These are phyloP conservation scores for Tephrocybe sp. DNA, from an alignment of 768 basidiomycete genomes.

Conservation along the genomic window DNA sequence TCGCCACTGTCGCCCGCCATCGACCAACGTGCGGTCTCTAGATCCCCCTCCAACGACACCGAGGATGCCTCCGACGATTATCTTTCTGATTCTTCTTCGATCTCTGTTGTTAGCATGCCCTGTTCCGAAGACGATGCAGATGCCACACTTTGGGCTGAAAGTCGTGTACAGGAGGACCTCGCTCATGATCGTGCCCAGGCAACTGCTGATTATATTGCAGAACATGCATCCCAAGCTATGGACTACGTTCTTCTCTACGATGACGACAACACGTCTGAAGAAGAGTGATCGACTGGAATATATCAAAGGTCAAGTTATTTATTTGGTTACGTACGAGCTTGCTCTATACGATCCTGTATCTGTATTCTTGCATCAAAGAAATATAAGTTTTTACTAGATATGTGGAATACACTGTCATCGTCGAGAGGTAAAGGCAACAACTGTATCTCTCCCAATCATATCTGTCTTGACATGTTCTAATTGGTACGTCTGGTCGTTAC, in stretches of 20 bases:
- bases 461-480: slow-evolving; percentile 30
- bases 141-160: slow-evolving; percentile 58
- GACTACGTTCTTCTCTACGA: slow-evolving; percentile 78
- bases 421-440: slow-evolving; percentile 24
- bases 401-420: not conserved
- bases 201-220: slow-evolving; percentile 22
- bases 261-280: slow-evolving; percentile 60
- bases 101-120: slow-evolving; percentile 61
- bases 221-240: slow-evolving; percentile 30
- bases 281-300: slow-evolving; percentile 35
- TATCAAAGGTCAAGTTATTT: not conserved
- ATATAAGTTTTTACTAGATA: not conserved
- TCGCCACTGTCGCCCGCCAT: slow-evolving; percentile 5
- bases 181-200: slow-evolving; percentile 25
- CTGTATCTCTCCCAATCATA: slow-evolving; percentile 33
- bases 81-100: slow-evolving; percentile 43
- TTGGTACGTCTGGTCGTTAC: not conserved
- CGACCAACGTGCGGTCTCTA: slow-evolving; percentile 1
- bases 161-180: slow-evolving; percentile 32
- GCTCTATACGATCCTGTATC: not conserved
- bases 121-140: slow-evolving; percentile 55
- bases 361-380: not conserved
- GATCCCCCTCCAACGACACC: slow-evolving; percentile 24
- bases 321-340: not conserved
- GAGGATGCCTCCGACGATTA: slow-evolving; percentile 30